These are phyloP conservation scores for Jasminum sambac DNA, from an alignment of 257 asterid genomes.

Conservation along the genomic window DNA sequence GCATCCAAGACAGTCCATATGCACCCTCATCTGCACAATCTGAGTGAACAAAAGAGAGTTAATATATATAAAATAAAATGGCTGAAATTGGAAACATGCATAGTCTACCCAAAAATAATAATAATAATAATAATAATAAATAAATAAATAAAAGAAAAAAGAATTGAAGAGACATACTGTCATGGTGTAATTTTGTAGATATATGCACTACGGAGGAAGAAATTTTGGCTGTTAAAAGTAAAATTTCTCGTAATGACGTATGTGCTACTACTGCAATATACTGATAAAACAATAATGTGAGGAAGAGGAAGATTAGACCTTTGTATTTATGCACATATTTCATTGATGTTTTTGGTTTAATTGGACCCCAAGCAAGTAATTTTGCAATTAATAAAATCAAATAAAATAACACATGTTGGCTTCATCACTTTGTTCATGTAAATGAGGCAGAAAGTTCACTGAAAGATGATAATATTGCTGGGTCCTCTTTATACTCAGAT, in stretches of 20 bases:
- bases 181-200: background rate
- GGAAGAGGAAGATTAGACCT: background rate
- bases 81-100: background rate
- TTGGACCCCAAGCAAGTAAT: background rate
- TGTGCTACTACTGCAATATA: too few species aligned
- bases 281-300: background rate
- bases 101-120: too few species aligned
- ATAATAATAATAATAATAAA: too few species aligned
- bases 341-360: background rate
- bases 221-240: too few species aligned
- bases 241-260: too few species aligned
- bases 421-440: background rate
- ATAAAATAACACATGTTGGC: background rate
- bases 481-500: background rate
- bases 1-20: conserved; percentile 87
- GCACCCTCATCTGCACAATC: conserved; percentile 85
- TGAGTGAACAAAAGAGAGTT: conserved; percentile 24
- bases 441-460: background rate
- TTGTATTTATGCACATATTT: background rate
- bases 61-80: background rate
- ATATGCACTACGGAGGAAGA: too few species aligned
- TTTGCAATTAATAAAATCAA: background rate
- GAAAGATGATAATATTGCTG: too few species aligned
- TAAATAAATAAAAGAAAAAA: background rate
- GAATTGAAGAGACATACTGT: background rate